Percentiles rank a stretch among this genome's conserved stretches.
Conservation (phyloP, 441 rosid species). For the Kokia cookei region DNA sequence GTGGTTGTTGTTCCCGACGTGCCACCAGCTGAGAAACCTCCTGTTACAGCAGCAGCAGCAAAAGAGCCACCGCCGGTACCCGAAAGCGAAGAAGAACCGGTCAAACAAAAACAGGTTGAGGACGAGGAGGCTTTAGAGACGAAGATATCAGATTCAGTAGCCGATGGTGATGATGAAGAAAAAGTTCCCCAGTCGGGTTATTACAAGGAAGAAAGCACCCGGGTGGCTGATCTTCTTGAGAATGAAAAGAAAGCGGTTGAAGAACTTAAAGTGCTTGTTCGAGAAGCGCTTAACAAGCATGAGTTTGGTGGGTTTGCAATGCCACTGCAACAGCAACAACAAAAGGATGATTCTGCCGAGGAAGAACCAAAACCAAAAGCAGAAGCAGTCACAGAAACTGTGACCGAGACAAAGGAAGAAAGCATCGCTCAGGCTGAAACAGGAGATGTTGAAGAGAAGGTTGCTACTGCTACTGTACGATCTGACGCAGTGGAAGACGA, state of each 20-base stretch:
- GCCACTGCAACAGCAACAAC: conserved; percentile 5
- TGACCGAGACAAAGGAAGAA: conserved; percentile 15
- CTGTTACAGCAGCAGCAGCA: neutral
- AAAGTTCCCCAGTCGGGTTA: conserved; percentile 19
- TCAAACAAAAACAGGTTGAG: conserved; percentile 6
- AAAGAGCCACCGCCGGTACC: conserved; percentile 16
- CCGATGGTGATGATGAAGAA: conserved; percentile 7
- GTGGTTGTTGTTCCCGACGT: neutral
- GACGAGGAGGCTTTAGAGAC: conserved; percentile 14
- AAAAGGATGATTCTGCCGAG: neutral
- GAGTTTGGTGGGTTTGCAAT: conserved; percentile 18
- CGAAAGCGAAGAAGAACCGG: conserved; percentile 20
- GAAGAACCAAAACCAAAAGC: conserved; percentile 6
- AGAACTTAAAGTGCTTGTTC: conserved; percentile 38
- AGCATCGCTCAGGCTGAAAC: conserved; percentile 11
- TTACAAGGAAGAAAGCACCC: conserved; percentile 47
- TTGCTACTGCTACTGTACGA: neutral
- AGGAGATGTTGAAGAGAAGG: conserved; percentile 14
- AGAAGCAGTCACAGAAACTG: conserved; percentile 1
- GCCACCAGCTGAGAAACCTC: neutral
- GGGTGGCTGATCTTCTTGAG: conserved; percentile 41
- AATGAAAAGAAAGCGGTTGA: conserved; percentile 43
- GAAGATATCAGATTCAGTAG: neutral
- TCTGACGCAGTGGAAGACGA: conserved; percentile 38
- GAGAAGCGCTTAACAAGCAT: conserved; percentile 44